Evolutionary conservation across 176 grass and related monocot species (phyloP).

Genomic region (Typha latifolia): DNA sequence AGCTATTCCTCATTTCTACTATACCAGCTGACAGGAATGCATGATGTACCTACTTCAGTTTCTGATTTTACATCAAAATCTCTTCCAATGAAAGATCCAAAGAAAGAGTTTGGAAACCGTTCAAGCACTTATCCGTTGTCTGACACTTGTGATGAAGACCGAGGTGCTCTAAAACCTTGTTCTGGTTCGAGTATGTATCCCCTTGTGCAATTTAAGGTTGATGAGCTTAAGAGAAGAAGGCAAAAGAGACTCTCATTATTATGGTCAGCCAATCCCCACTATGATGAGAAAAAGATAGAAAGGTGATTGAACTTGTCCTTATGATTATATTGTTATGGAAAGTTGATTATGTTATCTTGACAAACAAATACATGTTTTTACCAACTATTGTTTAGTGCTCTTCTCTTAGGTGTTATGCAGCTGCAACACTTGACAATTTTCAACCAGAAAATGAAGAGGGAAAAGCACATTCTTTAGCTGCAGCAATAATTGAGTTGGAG

Average conservation of each 20-base stretch:
- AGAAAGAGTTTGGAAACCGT: slow-evolving; percentile 25
- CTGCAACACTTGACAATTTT: slow-evolving; percentile 62
- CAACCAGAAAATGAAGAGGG: slow-evolving; percentile 52
- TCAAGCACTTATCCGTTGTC: slow-evolving; percentile 22
- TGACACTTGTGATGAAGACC: slow-evolving; percentile 25
- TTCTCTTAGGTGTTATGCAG: slow-evolving; percentile 51
- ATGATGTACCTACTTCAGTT: slow-evolving; percentile 16
- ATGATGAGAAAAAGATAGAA: slow-evolving; percentile 24
- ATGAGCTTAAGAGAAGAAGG: slow-evolving; percentile 68
- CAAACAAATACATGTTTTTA: neutral
- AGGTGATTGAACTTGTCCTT: slow-evolving; percentile 29
- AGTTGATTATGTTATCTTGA: neutral
- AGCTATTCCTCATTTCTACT: slow-evolving; percentile 16
- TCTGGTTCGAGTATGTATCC: slow-evolving; percentile 41
- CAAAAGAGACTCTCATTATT: slow-evolving; percentile 34
- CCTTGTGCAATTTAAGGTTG: slow-evolving; percentile 50
- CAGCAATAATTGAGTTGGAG: slow-evolving; percentile 70
- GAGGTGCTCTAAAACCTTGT: slow-evolving; percentile 24
- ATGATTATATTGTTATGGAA: slow-evolving; percentile 2
- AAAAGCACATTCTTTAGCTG: slow-evolving; percentile 56
- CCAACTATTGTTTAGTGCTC: slow-evolving; percentile 8
- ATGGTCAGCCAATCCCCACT: slow-evolving; percentile 26
- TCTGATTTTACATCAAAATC: slow-evolving; percentile 13
- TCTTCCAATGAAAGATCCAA: slow-evolving; percentile 21
- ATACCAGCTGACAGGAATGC: slow-evolving; percentile 32